Base-by-base conservation (phyloP, 2,329 filamentous ascomycete genomes). In the Aspergillus luchuensis region DNA sequence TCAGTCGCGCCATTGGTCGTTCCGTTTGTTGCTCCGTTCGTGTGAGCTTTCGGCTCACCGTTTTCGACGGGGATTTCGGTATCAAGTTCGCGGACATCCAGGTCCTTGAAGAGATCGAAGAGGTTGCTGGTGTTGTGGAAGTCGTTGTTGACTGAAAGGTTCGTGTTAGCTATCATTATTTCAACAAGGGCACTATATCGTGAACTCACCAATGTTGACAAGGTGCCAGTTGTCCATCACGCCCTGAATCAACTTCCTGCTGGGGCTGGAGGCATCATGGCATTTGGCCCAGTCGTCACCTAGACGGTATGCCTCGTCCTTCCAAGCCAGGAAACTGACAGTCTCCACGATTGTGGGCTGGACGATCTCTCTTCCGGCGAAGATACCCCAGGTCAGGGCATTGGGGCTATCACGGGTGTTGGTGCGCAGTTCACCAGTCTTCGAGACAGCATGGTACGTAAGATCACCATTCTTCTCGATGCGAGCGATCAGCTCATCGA, bases 341-440 rank as follows among this genome's bases (percentile, higher is more conserved):
- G 91, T 96, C 80, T 99, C 95, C 56, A 99, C 95, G 70, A 99
- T 97, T n/a, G 95, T 99, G 13, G 95, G 95, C 77, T 99, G 95
- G n/a, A 99, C 93, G 73, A 99, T 97, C 78, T 99, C 95, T 76
- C 98, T 96, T 60, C 95, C 95, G 0, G 95, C 94, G 81, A 98
- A 99, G 36, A 99, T 96, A 78, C 95, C 95, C 95, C 95, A 99
- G 1, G 95, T 99, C 53, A 99, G 91, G n/a, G 95, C 95, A 71
- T 99, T 99, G 39, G 95, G 95, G 5, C 92, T 91, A 21, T 87
- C 86, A 8, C 89, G 88, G 1, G 92, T 88, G 72, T 99, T 98
- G 28, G 92, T 95, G 76, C 88, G 88, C 58, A 98, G 83, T 59
- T 89, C 86, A 28, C 94, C 93, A 19, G 85, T 83, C 76, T 91